Conservation (phyloP, 768 basidiomycete species). For the Mrakia frigida region DNA sequence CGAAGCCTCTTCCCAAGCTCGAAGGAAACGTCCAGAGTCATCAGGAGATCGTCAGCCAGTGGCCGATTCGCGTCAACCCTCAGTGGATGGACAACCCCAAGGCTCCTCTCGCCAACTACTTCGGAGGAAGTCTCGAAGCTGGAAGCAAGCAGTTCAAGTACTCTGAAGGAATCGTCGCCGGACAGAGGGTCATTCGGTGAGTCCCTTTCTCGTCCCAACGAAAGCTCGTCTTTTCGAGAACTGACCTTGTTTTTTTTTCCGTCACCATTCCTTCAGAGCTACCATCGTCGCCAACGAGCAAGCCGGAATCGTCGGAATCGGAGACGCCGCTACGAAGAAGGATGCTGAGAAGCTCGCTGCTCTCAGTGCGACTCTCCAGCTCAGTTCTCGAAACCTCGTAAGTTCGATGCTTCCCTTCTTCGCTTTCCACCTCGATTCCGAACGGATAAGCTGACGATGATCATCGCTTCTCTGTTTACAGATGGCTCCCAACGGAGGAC, state of each 20-base stretch:
- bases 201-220: slow-evolving; percentile 23
- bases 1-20: neutral
- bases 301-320: slow-evolving; percentile 53
- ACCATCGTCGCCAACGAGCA: slow-evolving; percentile 39
- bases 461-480: neutral
- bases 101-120: slow-evolving; percentile 52
- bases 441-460: neutral
- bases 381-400: slow-evolving; percentile 61
- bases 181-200: slow-evolving; percentile 51
- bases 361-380: slow-evolving; percentile 65
- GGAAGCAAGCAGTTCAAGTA: slow-evolving; percentile 41
- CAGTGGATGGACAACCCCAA: slow-evolving; percentile 52
- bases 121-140: slow-evolving; percentile 33
- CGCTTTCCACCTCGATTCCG: neutral
- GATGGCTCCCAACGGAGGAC: slow-evolving; percentile 1
- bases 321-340: slow-evolving; percentile 57
- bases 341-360: slow-evolving; percentile 71
- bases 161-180: slow-evolving; percentile 41
- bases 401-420: slow-evolving; percentile 42
- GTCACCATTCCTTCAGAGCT: slow-evolving; percentile 35
- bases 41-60: neutral
- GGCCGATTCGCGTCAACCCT: slow-evolving; percentile 36
- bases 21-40: neutral
- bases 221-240: slow-evolving; percentile 26
- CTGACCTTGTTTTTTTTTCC: slow-evolving; percentile 1